phyloP scores from a whole-genome alignment of 495 filamentous ascomycete species.

The Talaromyces proteolyticus region DNA sequence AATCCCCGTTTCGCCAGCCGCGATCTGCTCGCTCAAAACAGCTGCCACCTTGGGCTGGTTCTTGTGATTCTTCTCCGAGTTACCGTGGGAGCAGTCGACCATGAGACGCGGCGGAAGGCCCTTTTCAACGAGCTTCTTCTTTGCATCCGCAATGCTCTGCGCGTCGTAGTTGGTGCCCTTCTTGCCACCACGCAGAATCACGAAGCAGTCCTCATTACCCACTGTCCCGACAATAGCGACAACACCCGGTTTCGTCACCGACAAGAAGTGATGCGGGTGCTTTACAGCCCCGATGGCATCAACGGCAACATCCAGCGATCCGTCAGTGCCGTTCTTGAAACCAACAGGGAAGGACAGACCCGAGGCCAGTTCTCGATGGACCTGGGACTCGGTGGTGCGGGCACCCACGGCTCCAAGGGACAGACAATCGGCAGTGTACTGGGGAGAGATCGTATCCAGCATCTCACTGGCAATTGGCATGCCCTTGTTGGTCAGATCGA shows the following conservation, averaged over 20 bases:
- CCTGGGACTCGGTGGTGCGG: conserved; percentile 89
- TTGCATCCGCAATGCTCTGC: conserved; percentile 71
- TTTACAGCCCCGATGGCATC: conserved; percentile 94
- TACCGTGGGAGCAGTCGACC: conserved; percentile 98
- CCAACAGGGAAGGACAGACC: conserved; percentile 95
- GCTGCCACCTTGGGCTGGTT: conserved; percentile 96
- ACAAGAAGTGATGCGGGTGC: conserved; percentile 96
- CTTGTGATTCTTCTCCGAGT: conserved; percentile 92
- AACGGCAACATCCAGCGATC: conserved; percentile 80
- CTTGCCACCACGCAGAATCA: conserved; percentile 91
- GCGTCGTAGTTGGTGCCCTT: conserved; percentile 92
- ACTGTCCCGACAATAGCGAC: conserved; percentile 93
- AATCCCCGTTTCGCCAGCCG: conserved; percentile 74
- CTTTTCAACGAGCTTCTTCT: conserved; percentile 59
- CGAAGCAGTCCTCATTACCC: conserved; percentile 97
- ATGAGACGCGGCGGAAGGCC: conserved; percentile 73
- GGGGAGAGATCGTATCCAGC: conserved; percentile 97
- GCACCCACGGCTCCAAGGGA: conserved; percentile 92
- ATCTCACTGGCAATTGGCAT: conserved; percentile 99
- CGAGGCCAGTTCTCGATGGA: conserved; percentile 91
- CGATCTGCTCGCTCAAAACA: conserved; percentile 75
- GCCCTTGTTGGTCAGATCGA: conserved; percentile 86
- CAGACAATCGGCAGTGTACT: conserved; percentile 93
- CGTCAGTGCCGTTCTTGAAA: conserved; percentile 99
- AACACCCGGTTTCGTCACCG: conserved; percentile 94